Base-by-base conservation (phyloP, 495 filamentous ascomycete genomes). In the Mytilinidion resinicola region DNA sequence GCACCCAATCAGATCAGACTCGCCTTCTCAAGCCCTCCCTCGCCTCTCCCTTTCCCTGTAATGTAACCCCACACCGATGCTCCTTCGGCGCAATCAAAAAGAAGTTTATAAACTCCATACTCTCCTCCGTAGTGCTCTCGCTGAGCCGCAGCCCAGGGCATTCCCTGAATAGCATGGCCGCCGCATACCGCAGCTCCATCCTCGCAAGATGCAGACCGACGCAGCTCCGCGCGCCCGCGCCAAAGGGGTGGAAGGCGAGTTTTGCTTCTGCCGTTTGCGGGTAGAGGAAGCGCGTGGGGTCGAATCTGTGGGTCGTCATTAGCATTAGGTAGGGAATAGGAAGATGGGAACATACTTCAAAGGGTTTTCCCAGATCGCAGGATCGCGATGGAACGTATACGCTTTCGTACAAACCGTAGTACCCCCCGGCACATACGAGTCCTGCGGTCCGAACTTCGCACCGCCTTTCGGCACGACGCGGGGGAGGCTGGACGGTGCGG, bases 161-260 rank as follows among this genome's bases (percentile, higher is more conserved):
- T 39, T 53, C 44, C 17, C 41, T 56, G 33, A 53, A 60, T 47
- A 58, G 64, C 14, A 55, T 44, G 10, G 46, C 48, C 4, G 56
- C 51, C 7, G 49, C 56, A 53, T 59, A 53, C 34, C 49, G 21
- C 0, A 63, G 51, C 33, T 67, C 57, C 38, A 64, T 47, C 30
- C 50, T 34, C 4, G 61, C 57, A 4, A 64, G 49, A 42, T 64
- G 62, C 41, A 62, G 48, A 0, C 64, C 64, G 36, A 64, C 42
- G 43, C 62, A 67, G n/a, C 55, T 59, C 36, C 76, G 70, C 20
- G 68, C 71, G 8, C 80, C 81, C 15, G 70, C 79, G 0, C 82
- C 79, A 62, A 80, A 85, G 0, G 79, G 71, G 53, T 81, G 62
- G 12, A 77, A 80, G 6, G 73, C 70, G 37, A 81, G 73, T 54